Evolutionary conservation across 106 monocot genomes (phyloP), one percentile per base, ranked within the genome.

Genomic region (Allium cepa): DNA sequence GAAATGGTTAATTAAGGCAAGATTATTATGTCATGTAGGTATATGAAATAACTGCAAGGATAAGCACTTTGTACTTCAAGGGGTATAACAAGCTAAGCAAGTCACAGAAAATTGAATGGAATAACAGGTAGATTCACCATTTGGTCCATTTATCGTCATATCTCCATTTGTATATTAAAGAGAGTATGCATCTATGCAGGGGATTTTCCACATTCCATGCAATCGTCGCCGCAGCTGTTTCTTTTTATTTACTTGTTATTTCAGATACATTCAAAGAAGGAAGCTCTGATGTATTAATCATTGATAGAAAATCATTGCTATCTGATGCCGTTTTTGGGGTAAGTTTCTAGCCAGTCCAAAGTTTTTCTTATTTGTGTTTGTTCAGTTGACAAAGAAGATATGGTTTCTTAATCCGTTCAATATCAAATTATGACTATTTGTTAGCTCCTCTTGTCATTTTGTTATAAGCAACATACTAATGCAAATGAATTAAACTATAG

Each of bases 121-220:
- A 90, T 61, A 94, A 94, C 50, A 59, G 93, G 93, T 87, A 62
- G 58, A 46, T 49, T 16, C 62, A 26, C 28, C 63, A 45, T 52
- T n/a, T 9, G 46, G 55, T 46, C n/a, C 48, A 7, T 8, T 61
- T 11, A 55, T 15, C 1, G 46, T 57, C 14, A 8, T 62, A 8
- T 11, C 56, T 69, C 3, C 17, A 17, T 58, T 16, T 46, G 26
- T 48, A 46, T 17, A 51, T 59, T 53, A 52, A 1, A 50, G 1
- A 3, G 36, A 36, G 36, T 36, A 4, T 36, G 36, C 3, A 36
- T 36, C 50, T n/a, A 26, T 74, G 69, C 78, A 95, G 94, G 69
- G 83, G 91, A 9, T 85, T 91, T 69, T 95, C 94, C 18, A 88
- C 91, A 26, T 83, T 91, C 55, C 94, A 95, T 88, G 84, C 94